phyloP scores from a whole-genome alignment of 352 stramenopile genomes.

The Stramenopiles sp. region DNA sequence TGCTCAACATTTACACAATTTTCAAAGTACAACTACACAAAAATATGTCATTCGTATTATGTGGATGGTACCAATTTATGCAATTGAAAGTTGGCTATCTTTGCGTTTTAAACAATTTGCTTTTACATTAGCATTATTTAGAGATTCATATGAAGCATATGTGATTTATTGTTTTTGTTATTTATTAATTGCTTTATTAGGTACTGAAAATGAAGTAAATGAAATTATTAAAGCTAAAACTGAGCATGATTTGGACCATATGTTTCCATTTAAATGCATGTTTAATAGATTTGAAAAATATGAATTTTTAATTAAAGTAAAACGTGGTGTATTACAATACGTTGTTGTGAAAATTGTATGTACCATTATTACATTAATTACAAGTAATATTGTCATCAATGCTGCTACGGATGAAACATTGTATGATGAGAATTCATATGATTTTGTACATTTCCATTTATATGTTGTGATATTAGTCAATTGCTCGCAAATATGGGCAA shows the following conservation, averaged over 20 bases:
- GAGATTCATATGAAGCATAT: constrained; percentile 75
- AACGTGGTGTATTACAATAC: constrained; percentile 74
- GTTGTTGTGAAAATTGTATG: constrained; percentile 63
- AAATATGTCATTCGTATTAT: constrained; percentile 77
- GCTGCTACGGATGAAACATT: constrained; percentile 45
- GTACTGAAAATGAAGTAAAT: constrained; percentile 10
- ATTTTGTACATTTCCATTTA: constrained; percentile 63
- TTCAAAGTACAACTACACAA: constrained; percentile 48
- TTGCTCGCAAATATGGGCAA: constrained; percentile 62
- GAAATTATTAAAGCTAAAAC: constrained; percentile 42
- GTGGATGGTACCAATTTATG: constrained; percentile 79
- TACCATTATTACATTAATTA: constrained; percentile 50
- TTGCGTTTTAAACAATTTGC: constrained; percentile 61
- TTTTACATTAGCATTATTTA: constrained; percentile 61
- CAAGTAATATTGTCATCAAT: constrained; percentile 53
- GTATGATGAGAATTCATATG: constrained; percentile 65
- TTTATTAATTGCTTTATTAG: constrained; percentile 58
- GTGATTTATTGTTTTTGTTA: constrained; percentile 79
- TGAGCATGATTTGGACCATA: constrained; percentile 41
- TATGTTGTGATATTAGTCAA: constrained; percentile 57
- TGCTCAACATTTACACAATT: constrained; percentile 52
- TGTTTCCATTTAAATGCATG: constrained; percentile 51
- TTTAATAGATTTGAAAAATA: constrained; percentile 63
- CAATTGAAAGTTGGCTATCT: constrained; percentile 60
- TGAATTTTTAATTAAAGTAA: constrained; percentile 72